Evolutionary conservation across 2,329 filamentous ascomycete species (phyloP).

Genomic region (Fusarium phyllophilum): DNA sequence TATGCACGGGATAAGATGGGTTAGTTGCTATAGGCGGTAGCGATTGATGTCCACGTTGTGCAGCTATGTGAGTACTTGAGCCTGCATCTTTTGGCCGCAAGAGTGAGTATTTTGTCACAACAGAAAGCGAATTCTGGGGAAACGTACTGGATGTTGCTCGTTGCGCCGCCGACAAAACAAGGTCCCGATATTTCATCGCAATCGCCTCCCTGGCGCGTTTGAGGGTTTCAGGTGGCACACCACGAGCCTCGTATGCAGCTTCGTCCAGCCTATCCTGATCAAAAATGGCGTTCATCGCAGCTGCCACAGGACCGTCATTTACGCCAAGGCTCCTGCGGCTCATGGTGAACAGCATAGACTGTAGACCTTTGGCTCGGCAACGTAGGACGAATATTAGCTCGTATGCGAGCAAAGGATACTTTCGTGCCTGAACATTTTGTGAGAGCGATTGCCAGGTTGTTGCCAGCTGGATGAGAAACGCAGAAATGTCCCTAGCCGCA

Average conservation of each 20-base stretch:
- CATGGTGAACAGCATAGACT: constrained; percentile 45
- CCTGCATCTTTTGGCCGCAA: constrained; percentile 12
- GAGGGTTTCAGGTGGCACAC: constrained; percentile 13
- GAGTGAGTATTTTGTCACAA: constrained; percentile 13
- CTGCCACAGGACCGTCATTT: constrained; percentile 26
- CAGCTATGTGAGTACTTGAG: neutral
- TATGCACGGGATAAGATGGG: neutral
- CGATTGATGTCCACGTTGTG: constrained; percentile 15
- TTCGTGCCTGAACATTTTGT: constrained; percentile 19
- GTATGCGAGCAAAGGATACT: constrained; percentile 43
- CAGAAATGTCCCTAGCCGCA: constrained; percentile 19
- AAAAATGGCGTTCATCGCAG: constrained; percentile 40
- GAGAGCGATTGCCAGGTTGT: constrained; percentile 36
- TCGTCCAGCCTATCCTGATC: constrained; percentile 41
- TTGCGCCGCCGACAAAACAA: constrained; percentile 14
- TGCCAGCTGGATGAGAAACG: constrained; percentile 41
- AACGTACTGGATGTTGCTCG: constrained; percentile 25
- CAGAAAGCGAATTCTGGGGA: neutral
- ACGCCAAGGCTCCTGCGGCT: constrained; percentile 44
- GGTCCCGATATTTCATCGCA: constrained; percentile 13
- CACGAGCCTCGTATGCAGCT: constrained; percentile 1
- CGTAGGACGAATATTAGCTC: constrained; percentile 40
- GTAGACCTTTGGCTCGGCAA: constrained; percentile 43
- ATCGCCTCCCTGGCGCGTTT: constrained; percentile 10
- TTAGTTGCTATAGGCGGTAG: constrained; percentile 13